Percentiles rank a stretch among this genome's conserved stretches.
Evolutionary conservation across 2,329 filamentous ascomycete genomes (phyloP).

Genomic region (Claviceps capensis): DNA sequence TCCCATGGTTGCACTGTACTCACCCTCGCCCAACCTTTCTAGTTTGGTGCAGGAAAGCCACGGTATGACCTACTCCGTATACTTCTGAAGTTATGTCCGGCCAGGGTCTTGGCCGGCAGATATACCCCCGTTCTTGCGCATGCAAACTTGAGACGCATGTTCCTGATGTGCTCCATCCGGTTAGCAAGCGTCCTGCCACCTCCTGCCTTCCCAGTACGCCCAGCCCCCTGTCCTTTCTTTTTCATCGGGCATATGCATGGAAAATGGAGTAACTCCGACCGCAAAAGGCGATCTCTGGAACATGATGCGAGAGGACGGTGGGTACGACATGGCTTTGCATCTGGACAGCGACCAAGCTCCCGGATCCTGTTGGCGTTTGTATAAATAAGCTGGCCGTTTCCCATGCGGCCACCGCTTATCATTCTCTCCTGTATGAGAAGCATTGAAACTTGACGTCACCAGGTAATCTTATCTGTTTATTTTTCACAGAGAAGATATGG

Average conservation of each 20-base stretch:
- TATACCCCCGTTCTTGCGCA: not conserved
- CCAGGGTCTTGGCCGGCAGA: not conserved
- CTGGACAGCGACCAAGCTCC: not conserved
- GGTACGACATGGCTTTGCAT: not conserved
- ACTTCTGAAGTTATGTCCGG: not conserved
- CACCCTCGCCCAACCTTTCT: not conserved
- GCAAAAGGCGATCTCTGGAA: not conserved
- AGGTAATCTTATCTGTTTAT: not conserved
- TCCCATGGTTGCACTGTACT: not conserved
- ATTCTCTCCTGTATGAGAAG: not conserved
- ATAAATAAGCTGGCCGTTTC: conserved; percentile 2
- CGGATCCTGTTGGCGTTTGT: not conserved
- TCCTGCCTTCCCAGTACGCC: not conserved
- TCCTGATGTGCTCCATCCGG: not conserved
- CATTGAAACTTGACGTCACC: not conserved
- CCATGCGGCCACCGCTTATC: not conserved
- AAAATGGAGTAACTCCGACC: not conserved
- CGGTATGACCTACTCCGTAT: not conserved
- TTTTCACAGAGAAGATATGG: conserved; percentile 11
- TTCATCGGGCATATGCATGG: not conserved
- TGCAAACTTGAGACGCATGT: not conserved
- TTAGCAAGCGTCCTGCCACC: not conserved
- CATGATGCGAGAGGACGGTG: not conserved
- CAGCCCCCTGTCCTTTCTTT: not conserved
- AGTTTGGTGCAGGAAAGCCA: not conserved